Evolutionary conservation across 176 grass and related monocot genomes (phyloP).

Genomic region (Pontederia paniculata): DNA sequence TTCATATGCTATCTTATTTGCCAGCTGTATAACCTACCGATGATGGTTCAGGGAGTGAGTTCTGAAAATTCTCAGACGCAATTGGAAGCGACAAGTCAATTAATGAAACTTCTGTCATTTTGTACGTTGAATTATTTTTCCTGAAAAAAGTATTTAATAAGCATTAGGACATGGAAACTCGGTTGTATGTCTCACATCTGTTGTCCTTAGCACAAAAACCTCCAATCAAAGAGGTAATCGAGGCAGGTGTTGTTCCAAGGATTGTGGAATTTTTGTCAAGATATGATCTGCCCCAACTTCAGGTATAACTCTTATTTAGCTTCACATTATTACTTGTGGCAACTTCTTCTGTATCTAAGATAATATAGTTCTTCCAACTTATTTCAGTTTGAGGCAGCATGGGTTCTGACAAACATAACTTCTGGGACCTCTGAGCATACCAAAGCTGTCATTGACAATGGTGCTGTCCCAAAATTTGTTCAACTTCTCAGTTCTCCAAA

Average conservation of each 20-base stretch:
- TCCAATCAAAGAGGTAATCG: slow-evolving; percentile 54
- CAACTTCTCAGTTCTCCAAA: slow-evolving; percentile 50
- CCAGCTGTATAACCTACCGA: too few relatives aligned
- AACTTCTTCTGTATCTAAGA: background rate
- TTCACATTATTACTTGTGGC: background rate
- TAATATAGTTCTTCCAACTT: slow-evolving; percentile 2
- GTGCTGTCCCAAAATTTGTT: slow-evolving; percentile 52
- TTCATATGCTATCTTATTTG: too few relatives aligned
- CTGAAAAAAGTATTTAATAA: background rate
- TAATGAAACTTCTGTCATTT: too few relatives aligned
- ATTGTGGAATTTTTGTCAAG: slow-evolving; percentile 69
- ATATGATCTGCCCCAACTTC: slow-evolving; percentile 51
- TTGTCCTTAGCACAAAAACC: slow-evolving; percentile 36
- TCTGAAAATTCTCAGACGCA: too few relatives aligned
- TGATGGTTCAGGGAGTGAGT: too few relatives aligned
- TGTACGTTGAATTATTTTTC: slow-evolving; percentile 11
- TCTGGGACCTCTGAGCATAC: slow-evolving; percentile 59
- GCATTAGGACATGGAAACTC: slow-evolving; percentile 1
- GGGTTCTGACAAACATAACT: slow-evolving; percentile 80
- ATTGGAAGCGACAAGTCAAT: too few relatives aligned
- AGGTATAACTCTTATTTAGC: slow-evolving; percentile 25
- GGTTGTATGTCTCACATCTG: background rate
- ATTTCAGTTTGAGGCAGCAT: slow-evolving; percentile 69
- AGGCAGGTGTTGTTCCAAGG: slow-evolving; percentile 46
- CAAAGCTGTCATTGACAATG: slow-evolving; percentile 46